Evolutionary conservation across 306 rosid species (phyloP).

Genomic region (Sesbania bispinosa): DNA sequence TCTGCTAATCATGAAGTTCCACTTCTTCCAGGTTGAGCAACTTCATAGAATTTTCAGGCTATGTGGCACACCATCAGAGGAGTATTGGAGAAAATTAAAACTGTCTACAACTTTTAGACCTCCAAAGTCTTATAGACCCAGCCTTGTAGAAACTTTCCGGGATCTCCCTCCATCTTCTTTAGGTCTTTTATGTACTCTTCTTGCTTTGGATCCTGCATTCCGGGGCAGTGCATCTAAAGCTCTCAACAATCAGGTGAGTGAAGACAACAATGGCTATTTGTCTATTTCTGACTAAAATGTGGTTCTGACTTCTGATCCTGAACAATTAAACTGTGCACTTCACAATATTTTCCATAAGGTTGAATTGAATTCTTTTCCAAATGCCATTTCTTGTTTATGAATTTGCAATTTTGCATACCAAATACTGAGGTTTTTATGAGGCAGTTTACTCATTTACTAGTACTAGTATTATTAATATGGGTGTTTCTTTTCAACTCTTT

Average conservation of each 20-base stretch:
- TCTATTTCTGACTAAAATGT: neutral
- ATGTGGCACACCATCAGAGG: slow-evolving; percentile 93
- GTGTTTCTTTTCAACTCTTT: no score
- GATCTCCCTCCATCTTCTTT: slow-evolving; percentile 68
- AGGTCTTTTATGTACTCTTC: slow-evolving; percentile 68
- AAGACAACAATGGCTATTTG: slow-evolving; percentile 3
- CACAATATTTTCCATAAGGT: neutral
- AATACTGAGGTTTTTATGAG: neutral
- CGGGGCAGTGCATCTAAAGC: slow-evolving; percentile 75
- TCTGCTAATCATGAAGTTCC: slow-evolving; percentile 15
- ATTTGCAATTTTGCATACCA: neutral
- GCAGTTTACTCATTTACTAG: no score
- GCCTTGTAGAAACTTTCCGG: slow-evolving; percentile 57
- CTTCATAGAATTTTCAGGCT: slow-evolving; percentile 77
- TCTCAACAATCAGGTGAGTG: slow-evolving; percentile 58
- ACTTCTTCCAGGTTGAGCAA: slow-evolving; percentile 78
- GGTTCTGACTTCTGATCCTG: neutral
- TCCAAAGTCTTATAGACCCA: slow-evolving; percentile 63
- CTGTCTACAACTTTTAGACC: slow-evolving; percentile 62
- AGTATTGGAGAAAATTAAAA: slow-evolving; percentile 72
- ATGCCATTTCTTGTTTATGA: neutral
- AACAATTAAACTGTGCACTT: neutral
- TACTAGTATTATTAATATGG: no score
- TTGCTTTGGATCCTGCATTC: slow-evolving; percentile 72
- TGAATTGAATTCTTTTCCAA: neutral